A percentile compares a stretch with the other conserved stretches of the same genome.
Evolutionary conservation across 2,329 filamentous ascomycete genomes (phyloP).

Genomic region (Xenosphaeropsis pyriputrescens): DNA sequence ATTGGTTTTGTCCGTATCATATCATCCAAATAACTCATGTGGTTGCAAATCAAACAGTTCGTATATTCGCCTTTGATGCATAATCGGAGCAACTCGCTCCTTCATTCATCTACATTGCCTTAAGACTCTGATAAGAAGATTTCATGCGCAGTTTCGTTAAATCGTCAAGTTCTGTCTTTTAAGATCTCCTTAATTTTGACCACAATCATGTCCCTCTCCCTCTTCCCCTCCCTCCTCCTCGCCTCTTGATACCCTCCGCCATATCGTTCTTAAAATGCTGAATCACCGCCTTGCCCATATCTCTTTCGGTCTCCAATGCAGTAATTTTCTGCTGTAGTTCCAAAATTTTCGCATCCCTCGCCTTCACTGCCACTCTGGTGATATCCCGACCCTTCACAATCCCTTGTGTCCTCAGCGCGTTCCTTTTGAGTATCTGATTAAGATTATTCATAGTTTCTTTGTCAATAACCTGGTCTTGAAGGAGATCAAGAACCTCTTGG

Average conservation of each 20-base stretch:
- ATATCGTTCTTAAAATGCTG: conserved; percentile 5
- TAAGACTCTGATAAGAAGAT: too few species aligned
- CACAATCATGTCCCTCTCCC: too few species aligned
- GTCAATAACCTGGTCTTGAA: conserved; percentile 27
- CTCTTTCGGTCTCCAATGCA: conserved; percentile 36
- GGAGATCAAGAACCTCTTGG: conserved; percentile 31
- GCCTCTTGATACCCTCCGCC: neutral
- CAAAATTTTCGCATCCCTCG: conserved; percentile 48
- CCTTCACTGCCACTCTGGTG: conserved; percentile 42
- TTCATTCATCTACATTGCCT: too few species aligned
- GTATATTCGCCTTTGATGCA: too few species aligned
- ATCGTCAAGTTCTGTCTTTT: too few species aligned
- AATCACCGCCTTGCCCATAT: conserved; percentile 32
- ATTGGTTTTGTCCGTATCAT: too few species aligned
- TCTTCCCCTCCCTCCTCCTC: too few species aligned
- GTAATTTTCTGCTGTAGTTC: conserved; percentile 52
- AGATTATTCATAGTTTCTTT: conserved; percentile 23
- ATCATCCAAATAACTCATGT: too few species aligned
- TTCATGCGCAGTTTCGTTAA: too few species aligned
- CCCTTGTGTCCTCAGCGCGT: conserved; percentile 44
- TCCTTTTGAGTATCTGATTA: conserved; percentile 30
- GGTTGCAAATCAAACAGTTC: too few species aligned
- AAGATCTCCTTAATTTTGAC: too few species aligned
- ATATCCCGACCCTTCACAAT: conserved; percentile 51
- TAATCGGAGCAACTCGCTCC: too few species aligned